These are phyloP conservation scores for Scutellaria minor DNA, from an alignment of 257 asterid species.

Conservation along the genomic window DNA sequence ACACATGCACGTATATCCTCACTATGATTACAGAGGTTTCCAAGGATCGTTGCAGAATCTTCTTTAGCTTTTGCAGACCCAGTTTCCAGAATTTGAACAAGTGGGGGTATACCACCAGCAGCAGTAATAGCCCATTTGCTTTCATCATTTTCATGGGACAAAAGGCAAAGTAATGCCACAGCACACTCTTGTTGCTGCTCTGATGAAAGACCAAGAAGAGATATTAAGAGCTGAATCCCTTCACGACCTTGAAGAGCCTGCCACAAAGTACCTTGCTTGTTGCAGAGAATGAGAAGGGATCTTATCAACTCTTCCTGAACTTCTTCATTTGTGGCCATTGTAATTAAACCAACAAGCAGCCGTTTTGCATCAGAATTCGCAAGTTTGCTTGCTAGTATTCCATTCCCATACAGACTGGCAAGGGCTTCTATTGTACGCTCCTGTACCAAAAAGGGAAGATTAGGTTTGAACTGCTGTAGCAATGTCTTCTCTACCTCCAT, in stretches of 20 bases:
- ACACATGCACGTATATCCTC: constrained; percentile 99
- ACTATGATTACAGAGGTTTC: constrained; percentile 98
- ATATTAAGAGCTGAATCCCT: constrained; percentile 94
- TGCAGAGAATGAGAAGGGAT: constrained; percentile 87
- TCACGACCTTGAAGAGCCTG: constrained; percentile 98
- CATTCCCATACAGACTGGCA: constrained; percentile 95
- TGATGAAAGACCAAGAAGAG: constrained; percentile 97
- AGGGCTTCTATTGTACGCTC: constrained; percentile 99
- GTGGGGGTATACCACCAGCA: constrained; percentile 99
- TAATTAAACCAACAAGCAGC: constrained; percentile 88
- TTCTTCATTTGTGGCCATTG: constrained; percentile 93
- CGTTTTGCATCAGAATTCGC: constrained; percentile 93
- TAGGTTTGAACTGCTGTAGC: constrained; percentile 76
- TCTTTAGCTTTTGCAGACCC: constrained; percentile 98
- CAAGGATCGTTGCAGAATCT: constrained; percentile 96
- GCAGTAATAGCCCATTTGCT: constrained; percentile 99
- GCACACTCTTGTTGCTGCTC: constrained; percentile 99
- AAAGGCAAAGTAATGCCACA: constrained; percentile 89
- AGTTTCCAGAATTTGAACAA: constrained; percentile 95
- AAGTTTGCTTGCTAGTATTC: constrained; percentile 72
- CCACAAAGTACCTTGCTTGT: constrained; percentile 91
- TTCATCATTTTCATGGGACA: constrained; percentile 93
- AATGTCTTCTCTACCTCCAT: constrained; percentile 86
- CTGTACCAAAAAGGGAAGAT: constrained; percentile 73
- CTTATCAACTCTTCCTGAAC: constrained; percentile 90